Evolutionary conservation across 2,329 filamentous ascomycete species (phyloP).

Genomic region (Aspergillus tamarii): DNA sequence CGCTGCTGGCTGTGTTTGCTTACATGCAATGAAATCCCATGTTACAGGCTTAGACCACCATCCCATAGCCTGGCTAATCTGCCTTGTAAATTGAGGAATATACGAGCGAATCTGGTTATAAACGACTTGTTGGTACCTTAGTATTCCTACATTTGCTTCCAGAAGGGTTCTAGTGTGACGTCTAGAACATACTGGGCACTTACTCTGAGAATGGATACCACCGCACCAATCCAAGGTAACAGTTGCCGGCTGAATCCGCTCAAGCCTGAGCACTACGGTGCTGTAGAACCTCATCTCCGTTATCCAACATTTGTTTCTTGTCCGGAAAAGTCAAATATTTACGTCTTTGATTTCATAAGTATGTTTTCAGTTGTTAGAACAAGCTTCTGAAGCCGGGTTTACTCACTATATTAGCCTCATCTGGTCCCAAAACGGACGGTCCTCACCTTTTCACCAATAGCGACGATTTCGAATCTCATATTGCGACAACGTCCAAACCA

Average conservation of each 20-base stretch:
- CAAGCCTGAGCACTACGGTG: conserved; percentile 1
- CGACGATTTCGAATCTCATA: conserved; percentile 17
- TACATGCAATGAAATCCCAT: not conserved
- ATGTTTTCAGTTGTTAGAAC: not conserved
- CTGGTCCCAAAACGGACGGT: not conserved
- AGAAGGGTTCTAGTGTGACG: not conserved
- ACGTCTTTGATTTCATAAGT: conserved; percentile 9
- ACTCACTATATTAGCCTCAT: not conserved
- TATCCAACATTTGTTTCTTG: conserved; percentile 1
- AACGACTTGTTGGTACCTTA: not conserved
- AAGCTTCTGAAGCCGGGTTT: not conserved
- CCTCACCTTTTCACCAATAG: conserved; percentile 14
- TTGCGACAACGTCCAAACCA: conserved; percentile 12
- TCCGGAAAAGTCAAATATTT: conserved; percentile 10
- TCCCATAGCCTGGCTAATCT: not conserved
- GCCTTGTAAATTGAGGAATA: not conserved
- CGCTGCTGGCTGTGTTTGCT: not conserved
- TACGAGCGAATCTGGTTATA: not conserved
- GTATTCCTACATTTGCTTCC: not conserved
- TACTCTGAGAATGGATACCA: not conserved
- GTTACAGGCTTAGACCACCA: not conserved
- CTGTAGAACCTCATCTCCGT: conserved; percentile 1
- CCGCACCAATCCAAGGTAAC: not conserved
- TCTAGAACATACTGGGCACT: not conserved
- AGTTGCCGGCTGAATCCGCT: not conserved